phyloP scores from a whole-genome alignment of 257 asterid species.

The Capsicum rhomboideum region DNA sequence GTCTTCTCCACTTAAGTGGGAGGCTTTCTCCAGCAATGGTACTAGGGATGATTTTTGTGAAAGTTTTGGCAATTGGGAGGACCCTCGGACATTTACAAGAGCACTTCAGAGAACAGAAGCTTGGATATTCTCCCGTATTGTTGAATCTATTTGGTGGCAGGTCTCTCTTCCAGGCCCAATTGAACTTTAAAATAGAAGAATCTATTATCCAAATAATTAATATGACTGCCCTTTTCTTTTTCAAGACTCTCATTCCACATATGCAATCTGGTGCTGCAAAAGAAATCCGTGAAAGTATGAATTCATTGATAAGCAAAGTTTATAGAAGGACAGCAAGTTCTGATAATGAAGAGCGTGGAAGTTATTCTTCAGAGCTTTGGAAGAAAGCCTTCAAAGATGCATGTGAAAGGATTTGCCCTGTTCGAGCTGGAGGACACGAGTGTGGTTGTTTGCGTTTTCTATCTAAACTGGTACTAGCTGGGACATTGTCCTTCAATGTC shows the following conservation, averaged over 20 bases:
- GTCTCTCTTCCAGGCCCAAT: slow-evolving; percentile 17
- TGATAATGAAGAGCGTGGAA: slow-evolving; percentile 33
- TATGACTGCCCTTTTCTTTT: background rate
- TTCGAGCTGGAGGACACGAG: slow-evolving; percentile 75
- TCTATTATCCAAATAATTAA: background rate
- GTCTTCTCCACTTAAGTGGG: slow-evolving; percentile 46
- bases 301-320: slow-evolving; percentile 23
- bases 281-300: slow-evolving; percentile 23
- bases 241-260: slow-evolving; percentile 76
- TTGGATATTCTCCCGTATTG: slow-evolving; percentile 71
- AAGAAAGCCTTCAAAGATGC: slow-evolving; percentile 81
- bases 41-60: slow-evolving; percentile 17
- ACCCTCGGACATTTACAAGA: slow-evolving; percentile 36
- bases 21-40: slow-evolving; percentile 28
- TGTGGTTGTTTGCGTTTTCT: slow-evolving; percentile 80
- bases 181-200: slow-evolving; percentile 2
- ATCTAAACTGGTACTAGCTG: slow-evolving; percentile 53
- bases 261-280: slow-evolving; percentile 69
- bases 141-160: slow-evolving; percentile 97
- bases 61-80: slow-evolving; percentile 44
- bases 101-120: slow-evolving; percentile 63
- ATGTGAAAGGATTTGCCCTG: slow-evolving; percentile 78
- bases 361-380: slow-evolving; percentile 68
- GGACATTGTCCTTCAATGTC: background rate
- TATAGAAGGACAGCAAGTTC: slow-evolving; percentile 37